Evolutionary conservation across 805 yeast species (phyloP).

Genomic region (Scheffersomyces stipitis): DNA sequence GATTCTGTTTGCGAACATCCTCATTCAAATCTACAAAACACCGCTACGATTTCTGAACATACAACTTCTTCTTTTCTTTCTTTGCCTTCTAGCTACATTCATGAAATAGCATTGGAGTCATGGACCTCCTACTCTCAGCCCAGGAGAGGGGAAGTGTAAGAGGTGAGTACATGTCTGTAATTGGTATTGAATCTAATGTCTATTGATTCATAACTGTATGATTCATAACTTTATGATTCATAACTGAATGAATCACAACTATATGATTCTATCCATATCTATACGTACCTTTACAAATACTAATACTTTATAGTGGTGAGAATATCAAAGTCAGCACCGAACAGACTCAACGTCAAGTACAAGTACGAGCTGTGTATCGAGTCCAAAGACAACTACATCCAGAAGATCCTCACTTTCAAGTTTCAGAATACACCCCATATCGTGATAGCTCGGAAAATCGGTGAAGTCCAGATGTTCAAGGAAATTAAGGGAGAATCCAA

Average conservation of each 20-base stretch:
- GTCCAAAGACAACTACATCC: conserved; percentile 17
- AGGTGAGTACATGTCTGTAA: conserved; percentile 11
- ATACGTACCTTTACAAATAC: too few relatives aligned
- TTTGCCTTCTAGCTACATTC: background rate
- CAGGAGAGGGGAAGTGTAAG: conserved; percentile 14
- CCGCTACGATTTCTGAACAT: background rate
- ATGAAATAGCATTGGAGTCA: background rate
- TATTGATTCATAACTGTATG: too few relatives aligned
- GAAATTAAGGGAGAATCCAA: background rate
- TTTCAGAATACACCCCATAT: conserved; percentile 20
- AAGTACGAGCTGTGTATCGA: conserved; percentile 16
- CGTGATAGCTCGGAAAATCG: conserved; percentile 24
- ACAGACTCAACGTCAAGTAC: conserved; percentile 7
- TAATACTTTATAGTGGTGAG: background rate
- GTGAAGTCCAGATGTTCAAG: conserved; percentile 31
- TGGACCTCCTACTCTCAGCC: conserved; percentile 14
- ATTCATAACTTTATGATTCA: too few relatives aligned
- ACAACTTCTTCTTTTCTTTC: background rate
- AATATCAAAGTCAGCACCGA: background rate
- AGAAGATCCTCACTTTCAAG: conserved; percentile 18
- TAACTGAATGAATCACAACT: too few relatives aligned
- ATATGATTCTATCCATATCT: too few relatives aligned
- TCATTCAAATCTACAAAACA: too few relatives aligned
- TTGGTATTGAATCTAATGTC: too few relatives aligned
- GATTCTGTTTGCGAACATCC: too few relatives aligned